Evolutionary conservation across 192 early-diverging fungal genomes (phyloP), one percentile per base, ranked within the genome.

Genomic region (Anaeromyces robustus): DNA sequence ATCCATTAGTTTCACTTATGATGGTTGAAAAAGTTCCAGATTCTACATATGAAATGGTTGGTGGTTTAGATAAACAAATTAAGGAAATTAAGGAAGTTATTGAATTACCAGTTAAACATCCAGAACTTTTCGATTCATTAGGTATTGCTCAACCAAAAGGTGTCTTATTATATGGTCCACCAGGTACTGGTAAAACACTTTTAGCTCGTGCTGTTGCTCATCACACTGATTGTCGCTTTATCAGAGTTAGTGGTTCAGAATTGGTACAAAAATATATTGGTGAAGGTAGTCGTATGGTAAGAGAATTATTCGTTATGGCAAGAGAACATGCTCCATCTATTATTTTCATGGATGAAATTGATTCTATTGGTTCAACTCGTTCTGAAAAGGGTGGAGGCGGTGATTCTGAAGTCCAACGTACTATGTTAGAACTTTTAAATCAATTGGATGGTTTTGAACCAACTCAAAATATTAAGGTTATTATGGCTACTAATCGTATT

Each of bases 1-100:
- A 99, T 85, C 98, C 98, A n/a, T 90, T 99, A 59, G 98, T 99
- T 29, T 95, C 93, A n/a, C 90, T 99, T 79, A 99, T 99, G 98
- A 99, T 98, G 98, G 96, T 99, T 19, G 98, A 99, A 85, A 99
- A 99, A 87, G 98, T 98, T 26, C 98, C 98, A 30, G 97, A 98
- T 86, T 97, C 96, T 80, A 98, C 98, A 19, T 99, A 99, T 85
- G 98, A 98, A 79, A 96, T 97, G 95, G 94, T 99, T 81, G 98
- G 98, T 84, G 98, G 98, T 81, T 91, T 99, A 37, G 96, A 98
- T 85, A 94, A 96, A 84, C 98, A 99, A 85, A 99, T 99, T 83
- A 98, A 99, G 85, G 98, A 99, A 86, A 98, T 99, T 84, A 98
- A 98, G 84, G 98, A 99, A 86, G 98, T 98, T 52, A 98, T 99